Evolutionary conservation across 805 yeast genomes (phyloP), one percentile per base, ranked within the genome.

Genomic region (Sugiyamaella americana): DNA sequence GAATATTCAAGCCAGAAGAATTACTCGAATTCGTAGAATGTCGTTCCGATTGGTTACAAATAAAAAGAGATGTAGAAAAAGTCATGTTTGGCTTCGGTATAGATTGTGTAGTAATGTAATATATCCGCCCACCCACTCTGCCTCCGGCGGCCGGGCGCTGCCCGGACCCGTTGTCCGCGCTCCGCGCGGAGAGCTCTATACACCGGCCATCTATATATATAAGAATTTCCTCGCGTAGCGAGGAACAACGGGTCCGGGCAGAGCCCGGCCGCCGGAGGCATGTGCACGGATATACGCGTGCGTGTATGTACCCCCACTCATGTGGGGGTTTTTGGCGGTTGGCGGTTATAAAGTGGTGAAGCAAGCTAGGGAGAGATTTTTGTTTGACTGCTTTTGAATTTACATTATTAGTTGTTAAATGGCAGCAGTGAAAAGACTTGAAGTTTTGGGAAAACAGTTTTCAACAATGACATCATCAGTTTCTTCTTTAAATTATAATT

Each of bases 31-130:
- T 89, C 65, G 93, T 88, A 3, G 88, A 85, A 54, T 70, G 95
- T 51, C 71, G 98, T 47, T 75, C 80, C 32, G 98, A 91, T 63
- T 91, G 98, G 98, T 66, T 75, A 0, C 59, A 68, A 32, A 84
- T 91, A 22, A 82, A 79, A 54, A 71, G 74, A 51, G 84, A 84
- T 49, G 97, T 91, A 6, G 98, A 91, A 64, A 87, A 83, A 62
- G 89, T 87, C n/a, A 85, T 93, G 81, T 93, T 88, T 59, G 98
- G 98, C 0, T 72, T 91, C 45, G 88, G 69, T 4, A 84, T 79
- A 22, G 96, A 88, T 58, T 89, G 96, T 68, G 54, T 62, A 0
- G 68, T 87, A 21, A 35, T 35, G 37, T 35, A 35, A 35, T 35
- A 29, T 29, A 29, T n/a, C 13, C 11, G n/a, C n/a, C 11, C n/a